phyloP scores from a whole-genome alignment of 2,329 filamentous ascomycete species.

The Hyphodiscus sp. region DNA sequence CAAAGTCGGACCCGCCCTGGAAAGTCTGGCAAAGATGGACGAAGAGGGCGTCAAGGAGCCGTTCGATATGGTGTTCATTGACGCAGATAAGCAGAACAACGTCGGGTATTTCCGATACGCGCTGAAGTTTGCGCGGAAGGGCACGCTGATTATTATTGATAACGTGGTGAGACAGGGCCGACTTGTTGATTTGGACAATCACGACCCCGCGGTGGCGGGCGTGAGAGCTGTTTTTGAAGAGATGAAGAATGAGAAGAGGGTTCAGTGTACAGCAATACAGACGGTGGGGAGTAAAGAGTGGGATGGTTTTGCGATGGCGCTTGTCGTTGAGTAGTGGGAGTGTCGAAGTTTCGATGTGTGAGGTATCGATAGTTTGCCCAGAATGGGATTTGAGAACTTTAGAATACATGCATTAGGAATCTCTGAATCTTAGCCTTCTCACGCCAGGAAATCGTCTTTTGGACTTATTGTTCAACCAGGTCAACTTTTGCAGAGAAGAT shows the following conservation, averaged over 20 bases:
- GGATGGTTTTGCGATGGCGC: conserved; percentile 15
- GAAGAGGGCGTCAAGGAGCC: conserved; percentile 35
- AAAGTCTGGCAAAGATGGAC: conserved; percentile 28
- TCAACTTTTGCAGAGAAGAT: too few relatives aligned
- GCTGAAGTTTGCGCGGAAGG: conserved; percentile 38
- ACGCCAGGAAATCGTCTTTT: too few relatives aligned
- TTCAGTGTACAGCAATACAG: conserved; percentile 13
- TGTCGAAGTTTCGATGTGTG: too few relatives aligned
- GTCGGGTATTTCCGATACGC: conserved; percentile 36
- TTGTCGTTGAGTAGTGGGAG: conserved; percentile 9
- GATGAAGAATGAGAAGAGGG: conserved; percentile 13
- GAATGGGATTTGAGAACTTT: too few relatives aligned
- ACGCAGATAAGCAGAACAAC: conserved; percentile 47
- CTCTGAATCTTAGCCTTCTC: too few relatives aligned
- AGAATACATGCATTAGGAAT: too few relatives aligned
- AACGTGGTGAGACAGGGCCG: conserved; percentile 43
- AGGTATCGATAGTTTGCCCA: too few relatives aligned
- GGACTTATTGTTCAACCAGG: too few relatives aligned
- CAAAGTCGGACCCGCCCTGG: conserved; percentile 38
- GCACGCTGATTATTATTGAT: conserved; percentile 48
- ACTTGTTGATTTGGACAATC: conserved; percentile 33
- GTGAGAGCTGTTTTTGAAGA: conserved; percentile 12
- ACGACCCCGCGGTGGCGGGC: conserved; percentile 22
- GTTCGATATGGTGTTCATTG: conserved; percentile 48
- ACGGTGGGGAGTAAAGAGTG: conserved; percentile 15